Base-by-base conservation (phyloP, 768 basidiomycete genomes). In the Psilocybe azurescens region DNA sequence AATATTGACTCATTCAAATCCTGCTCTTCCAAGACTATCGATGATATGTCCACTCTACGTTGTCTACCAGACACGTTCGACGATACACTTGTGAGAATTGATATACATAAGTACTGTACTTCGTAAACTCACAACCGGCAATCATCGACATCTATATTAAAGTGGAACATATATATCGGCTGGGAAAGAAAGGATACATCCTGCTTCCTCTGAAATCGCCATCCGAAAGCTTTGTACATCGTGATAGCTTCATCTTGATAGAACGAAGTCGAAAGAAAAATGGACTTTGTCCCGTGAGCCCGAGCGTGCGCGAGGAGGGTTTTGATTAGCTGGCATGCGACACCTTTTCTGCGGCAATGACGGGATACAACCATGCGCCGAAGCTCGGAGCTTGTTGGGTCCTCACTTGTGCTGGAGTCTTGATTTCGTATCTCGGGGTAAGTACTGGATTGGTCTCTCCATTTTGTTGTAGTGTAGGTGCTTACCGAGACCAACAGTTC, bases 301-400 rank as follows among this genome's bases (percentile, higher is more conserved):
- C 54, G 53, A 5, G 71, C 71, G 38, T 70, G 69, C 3, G 39
- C 55, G 5, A 72, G 58, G 6, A 65, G 39, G 5, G 53, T 54
- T 0, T 49, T 54, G 10, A 72, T 48, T 3, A 74, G 68, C 20
- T 18, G 47, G 7, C 52, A 54, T 7, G 61, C 74, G 9, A 75
- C 58, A 1, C 72, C 67, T 3, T 60, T 64, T 54, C 70, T 57
- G 8, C 70, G 69, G 52, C 69, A 60, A n/a, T 33, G 53, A 13
- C 53, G 47, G 1, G 70, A 70, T 2, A 74, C 72, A 9, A 70
- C 65, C 65, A 75, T 65, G 7, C 73, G 69, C 13, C 73, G 71
- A 16, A 75, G 57, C 54, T 73, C 72, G 1, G 60, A 67, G 4
- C 33, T 58, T n/a, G 50, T 55, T 13, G 62, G 61, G 18, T 67